Evolutionary conservation across 768 basidiomycete species (phyloP).

Genomic region (Cystobasidium ongulense): DNA sequence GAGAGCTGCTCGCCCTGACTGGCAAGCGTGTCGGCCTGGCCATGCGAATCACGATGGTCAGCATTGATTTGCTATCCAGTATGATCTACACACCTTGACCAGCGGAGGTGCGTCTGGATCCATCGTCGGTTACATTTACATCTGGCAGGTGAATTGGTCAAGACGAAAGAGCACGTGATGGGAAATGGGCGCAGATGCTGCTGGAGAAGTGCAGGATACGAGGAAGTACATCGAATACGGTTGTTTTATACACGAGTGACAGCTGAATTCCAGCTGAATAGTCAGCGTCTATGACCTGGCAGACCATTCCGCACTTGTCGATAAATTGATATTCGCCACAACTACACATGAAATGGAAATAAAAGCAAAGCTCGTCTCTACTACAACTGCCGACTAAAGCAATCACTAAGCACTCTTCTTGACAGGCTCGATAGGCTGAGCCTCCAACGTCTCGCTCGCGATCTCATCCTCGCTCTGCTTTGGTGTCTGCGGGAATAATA

Average conservation of each 20-base stretch:
- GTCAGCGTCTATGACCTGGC: no score
- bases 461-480: neutral
- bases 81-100: slow-evolving; percentile 8
- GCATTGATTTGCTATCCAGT: neutral
- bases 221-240: no score
- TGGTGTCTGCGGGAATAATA: neutral
- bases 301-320: no score
- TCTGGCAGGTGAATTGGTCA: no score
- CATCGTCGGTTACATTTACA: no score
- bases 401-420: neutral
- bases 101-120: slow-evolving; percentile 26
- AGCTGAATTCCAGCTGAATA: no score
- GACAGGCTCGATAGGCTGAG: neutral
- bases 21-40: slow-evolving; percentile 29
- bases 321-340: no score
- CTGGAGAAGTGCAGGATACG: neutral
- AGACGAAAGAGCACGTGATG: neutral
- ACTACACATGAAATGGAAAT: no score
- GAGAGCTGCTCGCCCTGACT: slow-evolving; percentile 21
- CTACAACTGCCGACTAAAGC: no score
- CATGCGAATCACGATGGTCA: neutral
- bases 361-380: no score
- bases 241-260: no score
- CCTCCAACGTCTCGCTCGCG: neutral
- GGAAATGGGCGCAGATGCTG: no score